Evolutionary conservation across 371 early-diverging fungal genomes (phyloP).

Genomic region (Mortierella sp.): DNA sequence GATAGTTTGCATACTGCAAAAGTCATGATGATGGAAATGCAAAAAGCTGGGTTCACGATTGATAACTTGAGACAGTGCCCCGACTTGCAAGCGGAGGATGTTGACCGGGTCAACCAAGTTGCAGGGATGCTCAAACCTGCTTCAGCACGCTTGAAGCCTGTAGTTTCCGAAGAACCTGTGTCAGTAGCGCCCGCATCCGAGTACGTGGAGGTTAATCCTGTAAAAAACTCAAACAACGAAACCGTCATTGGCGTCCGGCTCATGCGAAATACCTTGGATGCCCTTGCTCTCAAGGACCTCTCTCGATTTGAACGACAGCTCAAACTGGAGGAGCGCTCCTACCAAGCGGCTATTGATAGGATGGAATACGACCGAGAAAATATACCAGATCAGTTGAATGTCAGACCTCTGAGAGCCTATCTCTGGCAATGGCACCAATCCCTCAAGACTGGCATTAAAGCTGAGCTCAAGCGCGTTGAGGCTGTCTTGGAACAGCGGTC

Average conservation of each 20-base stretch:
- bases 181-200: constrained; percentile 6
- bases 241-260: constrained; percentile 79
- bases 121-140: constrained; percentile 33
- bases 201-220: constrained; percentile 77
- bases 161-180: constrained; percentile 1
- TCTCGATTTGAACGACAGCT: constrained; percentile 83
- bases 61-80: constrained; percentile 60
- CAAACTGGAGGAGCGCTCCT: constrained; percentile 88
- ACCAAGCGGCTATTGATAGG: constrained; percentile 81
- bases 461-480: constrained; percentile 70
- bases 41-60: constrained; percentile 58
- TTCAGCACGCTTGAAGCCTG: constrained; percentile 23
- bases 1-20: constrained; percentile 70
- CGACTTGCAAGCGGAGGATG: constrained; percentile 62
- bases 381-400: constrained; percentile 65
- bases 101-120: constrained; percentile 62
- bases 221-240: constrained; percentile 77
- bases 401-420: constrained; percentile 64
- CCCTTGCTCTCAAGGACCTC: constrained; percentile 65
- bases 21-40: constrained; percentile 78
- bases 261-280: constrained; percentile 78
- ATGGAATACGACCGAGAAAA: constrained; percentile 71
- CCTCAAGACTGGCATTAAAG: constrained; percentile 73
- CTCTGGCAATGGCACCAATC: constrained; percentile 86
- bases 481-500: constrained; percentile 35